Conservation (phyloP, 257 asterid genomes). For the Rehmannia glutinosa region DNA sequence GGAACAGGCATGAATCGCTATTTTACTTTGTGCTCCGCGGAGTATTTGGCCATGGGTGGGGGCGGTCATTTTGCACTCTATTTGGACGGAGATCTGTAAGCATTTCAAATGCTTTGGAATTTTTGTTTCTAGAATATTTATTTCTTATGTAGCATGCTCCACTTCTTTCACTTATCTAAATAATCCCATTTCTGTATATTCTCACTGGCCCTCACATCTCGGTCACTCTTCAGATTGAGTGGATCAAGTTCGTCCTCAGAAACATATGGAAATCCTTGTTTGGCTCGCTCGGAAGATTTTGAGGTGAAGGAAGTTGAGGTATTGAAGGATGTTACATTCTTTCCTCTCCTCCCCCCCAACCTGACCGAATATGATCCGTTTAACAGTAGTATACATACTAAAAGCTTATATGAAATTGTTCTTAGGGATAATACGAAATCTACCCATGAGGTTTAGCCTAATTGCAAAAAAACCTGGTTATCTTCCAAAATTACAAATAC, state of each 20-base stretch:
- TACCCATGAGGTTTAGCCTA: too few relatives aligned
- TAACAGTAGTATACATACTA: too few relatives aligned
- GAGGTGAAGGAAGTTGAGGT: slow-evolving; percentile 92
- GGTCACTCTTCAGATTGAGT: slow-evolving; percentile 36
- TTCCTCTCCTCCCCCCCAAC: too few relatives aligned
- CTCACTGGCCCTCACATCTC: not conserved
- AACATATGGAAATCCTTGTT: slow-evolving; percentile 82
- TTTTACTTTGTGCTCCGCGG: slow-evolving; percentile 69
- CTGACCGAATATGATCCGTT: too few relatives aligned
- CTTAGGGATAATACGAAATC: too few relatives aligned
- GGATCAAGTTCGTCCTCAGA: slow-evolving; percentile 93
- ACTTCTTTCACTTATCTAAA: not conserved
- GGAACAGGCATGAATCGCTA: slow-evolving; percentile 75
- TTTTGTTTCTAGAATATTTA: not conserved
- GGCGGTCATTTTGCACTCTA: slow-evolving; percentile 90
- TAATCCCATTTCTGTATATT: not conserved
- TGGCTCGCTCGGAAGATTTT: slow-evolving; percentile 61
- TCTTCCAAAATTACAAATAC: too few relatives aligned
- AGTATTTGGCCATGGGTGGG: slow-evolving; percentile 92
- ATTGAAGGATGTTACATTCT: slow-evolving; percentile 2
- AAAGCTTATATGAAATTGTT: too few relatives aligned
- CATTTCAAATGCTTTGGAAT: slow-evolving; percentile 4
- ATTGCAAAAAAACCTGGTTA: too few relatives aligned
- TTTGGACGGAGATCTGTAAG: slow-evolving; percentile 91
- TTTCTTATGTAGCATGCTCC: not conserved